These are phyloP conservation scores for Arctium lappa DNA, from an alignment of 129 eudicot genomes.

Conservation along the genomic window DNA sequence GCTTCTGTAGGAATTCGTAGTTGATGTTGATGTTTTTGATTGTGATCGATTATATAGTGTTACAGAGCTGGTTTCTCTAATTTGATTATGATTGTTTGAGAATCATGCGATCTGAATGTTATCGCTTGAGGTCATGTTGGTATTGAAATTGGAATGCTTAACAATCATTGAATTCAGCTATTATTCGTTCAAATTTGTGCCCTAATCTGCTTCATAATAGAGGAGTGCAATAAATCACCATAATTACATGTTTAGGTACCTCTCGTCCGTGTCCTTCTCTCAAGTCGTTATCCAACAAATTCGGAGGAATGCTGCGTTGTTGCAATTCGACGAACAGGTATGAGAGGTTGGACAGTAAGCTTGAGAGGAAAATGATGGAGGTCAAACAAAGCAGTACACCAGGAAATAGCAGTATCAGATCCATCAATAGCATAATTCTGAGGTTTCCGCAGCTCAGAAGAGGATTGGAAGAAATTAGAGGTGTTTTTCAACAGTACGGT, in stretches of 20 bases:
- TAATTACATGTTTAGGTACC: constrained; percentile 17
- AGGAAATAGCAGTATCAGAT: constrained; percentile 38
- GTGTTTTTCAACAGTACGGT: constrained; percentile 63
- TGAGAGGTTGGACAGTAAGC: constrained; percentile 48
- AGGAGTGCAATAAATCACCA: not conserved
- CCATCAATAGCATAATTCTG: constrained; percentile 57
- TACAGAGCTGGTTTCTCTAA: not conserved
- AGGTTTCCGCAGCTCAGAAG: constrained; percentile 62
- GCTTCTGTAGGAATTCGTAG: not conserved
- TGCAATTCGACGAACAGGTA: constrained; percentile 38
- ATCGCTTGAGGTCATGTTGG: not conserved
- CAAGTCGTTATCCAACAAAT: constrained; percentile 42
- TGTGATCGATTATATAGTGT: not conserved
- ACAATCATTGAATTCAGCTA: not conserved
- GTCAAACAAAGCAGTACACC: constrained; percentile 35
- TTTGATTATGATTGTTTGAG: not conserved
- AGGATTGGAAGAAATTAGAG: constrained; percentile 52
- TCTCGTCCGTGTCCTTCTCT: constrained; percentile 23
- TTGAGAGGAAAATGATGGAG: constrained; percentile 59
- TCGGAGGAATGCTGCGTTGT: constrained; percentile 45
- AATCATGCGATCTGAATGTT: not conserved
- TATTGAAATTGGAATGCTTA: not conserved
- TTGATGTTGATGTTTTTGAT: not conserved
- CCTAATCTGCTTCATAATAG: not conserved
- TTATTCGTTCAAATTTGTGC: not conserved